Evolutionary conservation across 768 basidiomycete species (phyloP), one percentile per base, ranked within the genome.

Genomic region (Lactarius hengduanensis): DNA sequence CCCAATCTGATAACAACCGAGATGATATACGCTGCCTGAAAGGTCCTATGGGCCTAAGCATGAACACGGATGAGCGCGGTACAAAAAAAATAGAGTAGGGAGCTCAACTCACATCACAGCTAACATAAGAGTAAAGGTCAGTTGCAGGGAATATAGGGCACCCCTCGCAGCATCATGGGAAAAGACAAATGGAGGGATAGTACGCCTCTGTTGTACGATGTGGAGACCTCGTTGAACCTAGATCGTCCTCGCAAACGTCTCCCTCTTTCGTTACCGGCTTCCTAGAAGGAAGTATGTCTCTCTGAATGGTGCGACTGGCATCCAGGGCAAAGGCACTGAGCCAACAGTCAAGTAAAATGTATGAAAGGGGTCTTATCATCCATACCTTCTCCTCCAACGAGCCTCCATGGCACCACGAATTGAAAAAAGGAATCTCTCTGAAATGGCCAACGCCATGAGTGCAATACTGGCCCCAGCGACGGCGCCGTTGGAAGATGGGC

Each of bases 81-180:
- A 57, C 28, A 73, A 30, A 30, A 4, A 4, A 30, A 69, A 72
- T 38, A 38, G 47, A 36, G 72, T 47, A 40, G 54, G 58, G 15
- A 59, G 50, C 87, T 76, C 76, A 92, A 45, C 87, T 76, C 76
- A 92, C 91, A 94, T 93, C 71, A 91, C 81, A 11, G 83, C 85
- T 73, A 94, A 75, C 94, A 96, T 96, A 63, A 96, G 82, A 5
- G 80, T 70, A 70, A 92, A 96, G 34, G 77, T 77, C 26, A 95
- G 71, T 65, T 93, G 91, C 22, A 86, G 64, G 13, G 83, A 83
- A 68, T 87, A 85, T 50, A 92, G 71, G 2, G 83, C 72, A 1
- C 92, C 92, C 43, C 94, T 85, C 1, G 85, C 82, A 7, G 91
- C 70, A 74, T 96, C 94, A 68, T 89, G 85, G n/a, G 80, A 76